A percentile compares a stretch with the other conserved stretches of the same genome.
These are phyloP conservation scores for Aschersonia sp. DNA, from an alignment of 2,329 filamentous ascomycete species.

Conservation along the genomic window DNA sequence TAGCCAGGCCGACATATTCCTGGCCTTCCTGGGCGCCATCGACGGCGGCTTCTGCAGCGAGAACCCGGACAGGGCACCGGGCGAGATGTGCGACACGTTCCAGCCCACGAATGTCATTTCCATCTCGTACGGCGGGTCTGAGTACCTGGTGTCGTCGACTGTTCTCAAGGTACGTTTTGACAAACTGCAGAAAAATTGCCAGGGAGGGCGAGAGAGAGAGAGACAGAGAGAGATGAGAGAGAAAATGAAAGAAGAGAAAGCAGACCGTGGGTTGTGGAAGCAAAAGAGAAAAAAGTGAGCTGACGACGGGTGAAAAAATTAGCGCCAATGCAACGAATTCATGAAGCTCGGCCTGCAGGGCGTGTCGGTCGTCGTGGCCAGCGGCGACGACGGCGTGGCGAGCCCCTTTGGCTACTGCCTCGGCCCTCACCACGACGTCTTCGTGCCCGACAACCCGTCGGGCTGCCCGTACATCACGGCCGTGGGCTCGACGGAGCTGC, in stretches of 20 bases:
- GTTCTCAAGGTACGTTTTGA: slow-evolving; percentile 20
- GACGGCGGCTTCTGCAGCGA: slow-evolving; percentile 37
- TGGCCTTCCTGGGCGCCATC: slow-evolving; percentile 30
- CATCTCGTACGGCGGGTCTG: slow-evolving; percentile 19
- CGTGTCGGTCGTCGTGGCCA: slow-evolving; percentile 23
- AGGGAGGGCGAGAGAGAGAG: background rate
- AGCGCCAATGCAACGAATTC: slow-evolving; percentile 26
- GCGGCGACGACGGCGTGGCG: slow-evolving; percentile 13
- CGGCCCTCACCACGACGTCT: slow-evolving; percentile 19
- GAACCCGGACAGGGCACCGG: slow-evolving; percentile 29
- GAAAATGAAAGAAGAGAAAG: background rate
- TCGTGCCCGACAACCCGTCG: slow-evolving; percentile 31
- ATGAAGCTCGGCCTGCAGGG: slow-evolving; percentile 30
- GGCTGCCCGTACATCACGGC: slow-evolving; percentile 34
- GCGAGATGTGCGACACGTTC: slow-evolving; percentile 10
- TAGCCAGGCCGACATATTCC: slow-evolving; percentile 23
- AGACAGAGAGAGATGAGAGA: background rate
- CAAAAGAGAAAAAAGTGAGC: background rate
- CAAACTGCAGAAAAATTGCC: background rate
- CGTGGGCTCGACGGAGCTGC: slow-evolving; percentile 31
- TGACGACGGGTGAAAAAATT: background rate
- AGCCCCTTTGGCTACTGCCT: slow-evolving; percentile 6
- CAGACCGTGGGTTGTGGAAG: too few species aligned
- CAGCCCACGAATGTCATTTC: slow-evolving; percentile 22
- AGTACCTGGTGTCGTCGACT: slow-evolving; percentile 22